Percentiles rank a stretch among this genome's conserved stretches.
These are phyloP conservation scores for Suillus sp. DNA, from an alignment of 768 basidiomycete species.

Conservation along the genomic window DNA sequence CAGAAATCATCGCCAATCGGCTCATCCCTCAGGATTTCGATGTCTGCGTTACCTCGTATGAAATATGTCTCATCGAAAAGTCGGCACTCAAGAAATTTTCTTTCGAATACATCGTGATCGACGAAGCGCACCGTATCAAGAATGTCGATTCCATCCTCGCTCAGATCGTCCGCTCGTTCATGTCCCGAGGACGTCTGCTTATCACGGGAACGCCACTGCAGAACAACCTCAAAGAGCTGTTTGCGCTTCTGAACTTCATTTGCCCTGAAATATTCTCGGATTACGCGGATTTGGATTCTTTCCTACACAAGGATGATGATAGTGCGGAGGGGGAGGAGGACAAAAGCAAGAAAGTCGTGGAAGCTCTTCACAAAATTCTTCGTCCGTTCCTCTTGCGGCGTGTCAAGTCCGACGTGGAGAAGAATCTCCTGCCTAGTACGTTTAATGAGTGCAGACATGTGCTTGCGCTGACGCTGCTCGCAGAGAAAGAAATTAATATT, in stretches of 20 bases:
- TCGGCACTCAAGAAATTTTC: conserved; percentile 90
- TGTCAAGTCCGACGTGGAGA: conserved; percentile 97
- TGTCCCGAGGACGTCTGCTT: conserved; percentile 83
- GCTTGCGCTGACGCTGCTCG: background rate
- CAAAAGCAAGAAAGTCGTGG: conserved; percentile 90
- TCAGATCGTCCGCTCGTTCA: conserved; percentile 91
- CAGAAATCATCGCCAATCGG: conserved; percentile 72
- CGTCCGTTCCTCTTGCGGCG: conserved; percentile 92
- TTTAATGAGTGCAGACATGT: background rate
- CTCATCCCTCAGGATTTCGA: conserved; percentile 90
- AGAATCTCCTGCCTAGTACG: conserved; percentile 85
- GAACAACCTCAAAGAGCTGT: conserved; percentile 96
- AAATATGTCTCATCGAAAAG: conserved; percentile 95
- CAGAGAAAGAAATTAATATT: conserved; percentile 98
- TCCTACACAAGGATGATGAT: conserved; percentile 86
- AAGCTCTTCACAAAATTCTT: conserved; percentile 95
- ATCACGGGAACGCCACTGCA: conserved; percentile 98
- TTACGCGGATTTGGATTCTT: conserved; percentile 88
- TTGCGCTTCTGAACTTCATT: conserved; percentile 91
- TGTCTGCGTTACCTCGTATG: conserved; percentile 95
- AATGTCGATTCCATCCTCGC: conserved; percentile 95
- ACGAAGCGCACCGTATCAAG: conserved; percentile 99
- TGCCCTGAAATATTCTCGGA: conserved; percentile 95
- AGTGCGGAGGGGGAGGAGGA: conserved; percentile 72
- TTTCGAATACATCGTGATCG: conserved; percentile 97